Evolutionary conservation across 192 early-diverging fungal species (phyloP).

Genomic region (Allomyces macrogynus): DNA sequence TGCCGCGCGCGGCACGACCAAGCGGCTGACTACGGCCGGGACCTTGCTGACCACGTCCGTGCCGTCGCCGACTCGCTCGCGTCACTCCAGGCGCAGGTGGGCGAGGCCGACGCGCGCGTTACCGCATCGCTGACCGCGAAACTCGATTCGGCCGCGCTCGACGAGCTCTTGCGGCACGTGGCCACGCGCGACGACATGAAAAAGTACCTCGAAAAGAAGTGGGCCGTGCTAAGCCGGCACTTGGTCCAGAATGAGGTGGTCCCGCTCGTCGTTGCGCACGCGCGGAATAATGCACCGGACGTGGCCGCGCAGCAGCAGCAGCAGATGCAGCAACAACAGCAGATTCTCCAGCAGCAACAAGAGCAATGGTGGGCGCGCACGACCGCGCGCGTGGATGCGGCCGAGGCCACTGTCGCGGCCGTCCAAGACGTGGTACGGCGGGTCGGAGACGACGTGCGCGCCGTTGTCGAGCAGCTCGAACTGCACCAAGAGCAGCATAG

Average conservation of each 20-base stretch:
- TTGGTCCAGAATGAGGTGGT: neutral
- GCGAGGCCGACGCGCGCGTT: too few relatives aligned
- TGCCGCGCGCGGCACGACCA: neutral
- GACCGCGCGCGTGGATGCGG: too few relatives aligned
- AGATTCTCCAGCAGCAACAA: neutral
- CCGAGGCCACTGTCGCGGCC: neutral
- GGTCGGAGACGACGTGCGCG: neutral
- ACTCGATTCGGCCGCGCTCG: constrained; percentile 19
- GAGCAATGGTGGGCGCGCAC: too few relatives aligned
- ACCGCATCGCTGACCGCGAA: constrained; percentile 9
- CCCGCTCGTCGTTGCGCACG: neutral
- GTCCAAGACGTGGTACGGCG: neutral
- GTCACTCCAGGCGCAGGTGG: neutral
- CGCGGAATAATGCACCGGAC: neutral
- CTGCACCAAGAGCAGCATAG: neutral
- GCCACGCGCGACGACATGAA: constrained; percentile 20
- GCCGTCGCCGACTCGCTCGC: neutral
- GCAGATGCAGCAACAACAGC: neutral
- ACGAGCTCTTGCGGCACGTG: constrained; percentile 22
- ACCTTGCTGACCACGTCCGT: neutral
- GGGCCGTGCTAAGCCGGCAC: neutral
- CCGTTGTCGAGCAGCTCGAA: neutral
- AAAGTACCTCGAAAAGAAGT: constrained; percentile 1
- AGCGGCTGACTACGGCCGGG: neutral
- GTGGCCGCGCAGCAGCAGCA: neutral